Conservation (phyloP, 306 rosid species). For the Fragaria ananassa region DNA sequence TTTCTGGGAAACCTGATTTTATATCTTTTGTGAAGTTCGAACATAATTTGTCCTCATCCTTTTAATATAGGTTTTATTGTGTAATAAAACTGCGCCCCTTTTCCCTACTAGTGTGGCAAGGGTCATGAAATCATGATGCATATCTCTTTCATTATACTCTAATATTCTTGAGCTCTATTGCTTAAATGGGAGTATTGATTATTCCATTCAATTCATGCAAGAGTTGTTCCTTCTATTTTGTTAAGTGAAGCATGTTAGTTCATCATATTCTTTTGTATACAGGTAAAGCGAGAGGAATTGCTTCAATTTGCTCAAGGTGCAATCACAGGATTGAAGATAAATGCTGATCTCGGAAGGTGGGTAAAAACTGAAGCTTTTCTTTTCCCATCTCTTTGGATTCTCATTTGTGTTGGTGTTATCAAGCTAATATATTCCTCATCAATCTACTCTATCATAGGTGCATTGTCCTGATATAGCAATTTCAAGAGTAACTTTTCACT, state of each 20-base stretch:
- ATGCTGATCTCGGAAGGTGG: slow-evolving; percentile 71
- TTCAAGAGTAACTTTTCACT: slow-evolving; percentile 4
- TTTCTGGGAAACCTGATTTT: background rate
- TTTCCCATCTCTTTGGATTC: background rate
- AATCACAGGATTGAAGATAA: slow-evolving; percentile 83
- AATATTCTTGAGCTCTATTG: background rate
- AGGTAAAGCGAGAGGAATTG: slow-evolving; percentile 97
- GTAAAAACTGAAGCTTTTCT: slow-evolving; percentile 31
- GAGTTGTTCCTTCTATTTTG: background rate
- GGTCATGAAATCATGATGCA: background rate
- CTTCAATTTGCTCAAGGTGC: slow-evolving; percentile 99
- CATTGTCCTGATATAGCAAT: background rate
- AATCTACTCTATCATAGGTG: background rate
- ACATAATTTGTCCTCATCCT: background rate
- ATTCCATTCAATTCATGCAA: background rate
- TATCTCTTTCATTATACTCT: background rate
- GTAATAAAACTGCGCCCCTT: background rate
- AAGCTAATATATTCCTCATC: background rate
- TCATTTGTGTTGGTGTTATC: background rate
- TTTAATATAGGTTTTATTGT: background rate
- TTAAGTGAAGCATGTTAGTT: background rate
- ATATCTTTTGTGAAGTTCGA: background rate
- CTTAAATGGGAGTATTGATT: background rate
- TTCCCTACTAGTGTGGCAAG: background rate
- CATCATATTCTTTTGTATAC: slow-evolving; percentile 17